These are phyloP conservation scores for Pseudovirgaria hyperparasitica DNA, from an alignment of 2,329 filamentous ascomycete genomes.

Conservation along the genomic window DNA sequence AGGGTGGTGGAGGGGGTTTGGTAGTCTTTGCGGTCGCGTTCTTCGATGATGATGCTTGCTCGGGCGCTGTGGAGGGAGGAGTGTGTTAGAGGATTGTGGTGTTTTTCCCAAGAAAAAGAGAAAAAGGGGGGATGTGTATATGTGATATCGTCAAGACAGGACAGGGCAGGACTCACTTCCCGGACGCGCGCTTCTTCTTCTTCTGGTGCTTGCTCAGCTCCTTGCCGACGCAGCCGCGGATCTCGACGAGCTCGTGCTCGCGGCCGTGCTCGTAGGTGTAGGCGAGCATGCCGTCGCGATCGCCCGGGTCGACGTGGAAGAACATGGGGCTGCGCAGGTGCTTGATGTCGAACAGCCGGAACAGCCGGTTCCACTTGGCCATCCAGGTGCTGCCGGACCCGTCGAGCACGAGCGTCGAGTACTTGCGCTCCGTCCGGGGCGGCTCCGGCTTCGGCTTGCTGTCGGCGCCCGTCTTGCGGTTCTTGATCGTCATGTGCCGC, in stretches of 20 bases:
- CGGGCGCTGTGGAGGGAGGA: too few relatives aligned
- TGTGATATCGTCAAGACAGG: background rate
- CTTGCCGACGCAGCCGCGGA: slow-evolving; percentile 63
- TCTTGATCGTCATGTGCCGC: slow-evolving; percentile 45
- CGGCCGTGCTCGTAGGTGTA: slow-evolving; percentile 50
- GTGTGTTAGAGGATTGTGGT: too few relatives aligned
- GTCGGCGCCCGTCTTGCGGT: slow-evolving; percentile 30
- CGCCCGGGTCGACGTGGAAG: slow-evolving; percentile 66
- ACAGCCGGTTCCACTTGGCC: slow-evolving; percentile 56
- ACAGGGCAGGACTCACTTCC: slow-evolving; percentile 3
- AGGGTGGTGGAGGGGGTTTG: slow-evolving; percentile 27
- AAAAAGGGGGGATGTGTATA: background rate
- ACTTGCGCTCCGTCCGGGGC: slow-evolving; percentile 9
- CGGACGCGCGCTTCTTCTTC: slow-evolving; percentile 50
- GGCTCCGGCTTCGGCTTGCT: slow-evolving; percentile 13
- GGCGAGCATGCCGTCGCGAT: slow-evolving; percentile 60
- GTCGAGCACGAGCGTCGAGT: slow-evolving; percentile 53
- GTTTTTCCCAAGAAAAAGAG: too few relatives aligned
- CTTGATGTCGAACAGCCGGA: slow-evolving; percentile 54
- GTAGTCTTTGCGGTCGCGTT: slow-evolving; percentile 35
- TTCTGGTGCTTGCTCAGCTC: slow-evolving; percentile 65
- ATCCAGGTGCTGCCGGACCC: slow-evolving; percentile 53
- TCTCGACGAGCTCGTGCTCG: slow-evolving; percentile 54
- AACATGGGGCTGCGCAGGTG: slow-evolving; percentile 71
- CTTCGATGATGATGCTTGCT: slow-evolving; percentile 27